A percentile compares a stretch with the other conserved stretches of the same genome.
Evolutionary conservation across 176 grass and related monocot species (phyloP).

Genomic region (Dactylis glomerata): DNA sequence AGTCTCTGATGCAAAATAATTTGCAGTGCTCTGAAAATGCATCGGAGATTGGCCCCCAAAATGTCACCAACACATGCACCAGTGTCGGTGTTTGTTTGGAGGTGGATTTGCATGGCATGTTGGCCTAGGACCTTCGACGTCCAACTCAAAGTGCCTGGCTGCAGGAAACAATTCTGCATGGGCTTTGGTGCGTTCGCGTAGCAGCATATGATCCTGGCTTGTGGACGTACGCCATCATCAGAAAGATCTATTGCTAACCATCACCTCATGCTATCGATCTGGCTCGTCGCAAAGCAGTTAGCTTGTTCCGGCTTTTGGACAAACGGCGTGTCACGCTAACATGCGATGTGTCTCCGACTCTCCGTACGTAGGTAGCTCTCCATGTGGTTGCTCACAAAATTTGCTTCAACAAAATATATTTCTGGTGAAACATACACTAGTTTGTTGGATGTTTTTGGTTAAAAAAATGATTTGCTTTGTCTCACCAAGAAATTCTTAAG

Average conservation of each 20-base stretch:
- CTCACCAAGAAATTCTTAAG: too few species aligned
- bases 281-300: neutral
- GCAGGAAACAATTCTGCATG: neutral
- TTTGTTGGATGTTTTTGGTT: neutral
- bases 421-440: neutral
- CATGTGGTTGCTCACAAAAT: neutral
- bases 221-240: neutral
- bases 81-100: neutral
- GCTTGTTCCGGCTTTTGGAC: neutral
- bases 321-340: neutral
- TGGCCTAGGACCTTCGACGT: neutral
- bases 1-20: neutral
- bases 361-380: neutral
- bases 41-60: neutral
- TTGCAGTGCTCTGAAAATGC: neutral
- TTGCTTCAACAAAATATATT: neutral
- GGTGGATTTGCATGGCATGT: slow-evolving; percentile 1
- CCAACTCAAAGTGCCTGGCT: neutral
- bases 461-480: too few species aligned
- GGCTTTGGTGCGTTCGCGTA: neutral
- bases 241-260: neutral
- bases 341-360: neutral
- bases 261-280: neutral
- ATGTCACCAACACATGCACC: neutral
- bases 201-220: neutral